Evolutionary conservation across 2,329 filamentous ascomycete genomes (phyloP), one percentile per base, ranked within the genome.

Genomic region (Blastomyces gilchristii): DNA sequence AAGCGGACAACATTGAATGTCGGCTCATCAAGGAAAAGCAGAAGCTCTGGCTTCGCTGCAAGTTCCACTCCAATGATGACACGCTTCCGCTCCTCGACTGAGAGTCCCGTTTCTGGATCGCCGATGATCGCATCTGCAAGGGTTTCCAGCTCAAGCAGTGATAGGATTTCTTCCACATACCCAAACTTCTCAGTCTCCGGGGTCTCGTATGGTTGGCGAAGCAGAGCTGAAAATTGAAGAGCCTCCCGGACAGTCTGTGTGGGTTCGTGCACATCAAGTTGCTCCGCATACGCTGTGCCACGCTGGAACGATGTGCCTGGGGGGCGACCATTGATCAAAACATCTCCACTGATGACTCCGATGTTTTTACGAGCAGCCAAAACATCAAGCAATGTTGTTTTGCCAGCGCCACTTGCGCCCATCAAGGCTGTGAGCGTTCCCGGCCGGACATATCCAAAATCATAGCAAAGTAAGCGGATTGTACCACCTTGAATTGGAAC

Each of bases 61-160:
- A 97, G 83, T 74, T 97, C 93, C n/a, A 97, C 92, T 76, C 91
- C 93, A 66, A 97, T 96, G 0, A 92, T 97, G 7, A 97, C 82
- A 70, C 91, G 89, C 73, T 87, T 87, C n/a, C 85, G 80, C 72
- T 87, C 84, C 71, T 87, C 85, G 31, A 84, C 81, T 61, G 83
- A 83, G 50, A 84, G 76, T 77, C 81, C 74, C 79, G 95, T 90
- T 66, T 92, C 91, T 6, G 90, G 90, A 37, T 95, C 88, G 81
- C 92, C 93, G 62, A 97, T 90, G 54, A 96, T 82, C 18, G 92
- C 92, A 73, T 96, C 91, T 16, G 92, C 91, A 69, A 94, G 96
- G 61, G 90, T 85, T 67, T 91, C 83, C 90, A 97, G 96, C 57
- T 94, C 91, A 31, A 97, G 80, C 28, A 97, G 83, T 76, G 89